Evolutionary conservation across 2,329 filamentous ascomycete species (phyloP).

Genomic region (Helicocarpus griseus): DNA sequence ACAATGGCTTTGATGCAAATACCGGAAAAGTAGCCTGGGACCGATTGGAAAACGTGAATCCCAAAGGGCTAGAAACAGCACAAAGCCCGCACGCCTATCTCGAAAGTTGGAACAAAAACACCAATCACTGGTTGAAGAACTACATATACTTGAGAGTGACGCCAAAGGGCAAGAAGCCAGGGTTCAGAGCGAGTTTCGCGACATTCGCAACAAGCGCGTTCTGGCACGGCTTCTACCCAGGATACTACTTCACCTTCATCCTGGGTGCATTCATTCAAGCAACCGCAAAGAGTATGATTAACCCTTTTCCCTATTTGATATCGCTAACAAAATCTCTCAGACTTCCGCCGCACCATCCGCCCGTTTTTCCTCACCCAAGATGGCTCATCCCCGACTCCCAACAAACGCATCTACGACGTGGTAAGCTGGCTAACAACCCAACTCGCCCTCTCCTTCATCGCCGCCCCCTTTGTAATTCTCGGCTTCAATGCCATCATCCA

Average conservation of each 20-base stretch:
- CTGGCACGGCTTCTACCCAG: slow-evolving; percentile 97
- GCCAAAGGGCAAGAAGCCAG: slow-evolving; percentile 88
- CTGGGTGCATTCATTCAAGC: slow-evolving; percentile 88
- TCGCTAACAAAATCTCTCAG: slow-evolving; percentile 38
- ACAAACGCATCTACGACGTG: slow-evolving; percentile 81
- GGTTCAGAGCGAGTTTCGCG: slow-evolving; percentile 85
- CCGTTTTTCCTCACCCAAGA: slow-evolving; percentile 84
- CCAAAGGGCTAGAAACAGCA: slow-evolving; percentile 74
- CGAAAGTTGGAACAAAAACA: slow-evolving; percentile 97
- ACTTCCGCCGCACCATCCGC: slow-evolving; percentile 78
- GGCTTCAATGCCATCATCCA: slow-evolving; percentile 58
- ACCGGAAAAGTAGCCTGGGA: slow-evolving; percentile 86
- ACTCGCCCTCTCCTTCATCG: slow-evolving; percentile 70
- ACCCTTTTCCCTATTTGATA: not conserved
- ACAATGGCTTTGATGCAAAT: slow-evolving; percentile 78
- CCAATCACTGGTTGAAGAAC: slow-evolving; percentile 91
- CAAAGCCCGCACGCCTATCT: slow-evolving; percentile 91
- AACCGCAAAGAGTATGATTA: slow-evolving; percentile 73
- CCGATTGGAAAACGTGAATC: slow-evolving; percentile 78
- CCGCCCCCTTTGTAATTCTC: slow-evolving; percentile 77
- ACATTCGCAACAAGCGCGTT: slow-evolving; percentile 92
- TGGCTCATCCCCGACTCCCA: slow-evolving; percentile 55
- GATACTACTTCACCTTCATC: slow-evolving; percentile 87
- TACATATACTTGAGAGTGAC: slow-evolving; percentile 95
- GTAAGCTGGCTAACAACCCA: slow-evolving; percentile 68